These are phyloP conservation scores for Crassisporium funariophilum DNA, from an alignment of 768 basidiomycete species.

Conservation along the genomic window DNA sequence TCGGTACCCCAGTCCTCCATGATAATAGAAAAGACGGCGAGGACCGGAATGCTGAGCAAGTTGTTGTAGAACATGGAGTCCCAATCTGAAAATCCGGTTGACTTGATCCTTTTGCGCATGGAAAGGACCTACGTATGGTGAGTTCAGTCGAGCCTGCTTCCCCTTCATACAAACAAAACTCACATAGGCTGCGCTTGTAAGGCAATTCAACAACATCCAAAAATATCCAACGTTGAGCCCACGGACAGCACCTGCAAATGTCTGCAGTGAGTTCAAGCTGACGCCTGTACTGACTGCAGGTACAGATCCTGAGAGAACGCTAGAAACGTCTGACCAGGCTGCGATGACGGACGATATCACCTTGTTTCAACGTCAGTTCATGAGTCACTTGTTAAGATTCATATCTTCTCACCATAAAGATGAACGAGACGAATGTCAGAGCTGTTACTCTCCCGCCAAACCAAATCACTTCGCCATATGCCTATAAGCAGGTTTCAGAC, in stretches of 20 bases:
- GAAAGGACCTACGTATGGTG: constrained; percentile 68
- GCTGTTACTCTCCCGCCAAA: constrained; percentile 89
- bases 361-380: constrained; percentile 36
- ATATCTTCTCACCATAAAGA: constrained; percentile 73
- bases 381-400: background rate
- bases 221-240: constrained; percentile 81
- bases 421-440: constrained; percentile 86
- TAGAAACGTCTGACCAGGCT: constrained; percentile 89
- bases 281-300: constrained; percentile 36
- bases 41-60: constrained; percentile 88
- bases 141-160: background rate
- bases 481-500: constrained; percentile 44
- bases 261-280: constrained; percentile 36
- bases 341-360: constrained; percentile 93
- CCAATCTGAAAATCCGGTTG: constrained; percentile 95
- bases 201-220: constrained; percentile 96
- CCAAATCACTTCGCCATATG: constrained; percentile 97
- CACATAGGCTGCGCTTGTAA: constrained; percentile 89
- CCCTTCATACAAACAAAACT: too few species aligned
- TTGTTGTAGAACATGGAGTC: constrained; percentile 99
- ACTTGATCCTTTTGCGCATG: constrained; percentile 96
- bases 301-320: constrained; percentile 37
- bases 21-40: constrained; percentile 78
- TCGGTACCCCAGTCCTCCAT: constrained; percentile 88
- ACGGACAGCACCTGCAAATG: constrained; percentile 47